Percentiles rank a stretch among this genome's conserved stretches.
Evolutionary conservation across 1,284 basidiomycete genomes (phyloP).

Genomic region (Trichosporon sp.): DNA sequence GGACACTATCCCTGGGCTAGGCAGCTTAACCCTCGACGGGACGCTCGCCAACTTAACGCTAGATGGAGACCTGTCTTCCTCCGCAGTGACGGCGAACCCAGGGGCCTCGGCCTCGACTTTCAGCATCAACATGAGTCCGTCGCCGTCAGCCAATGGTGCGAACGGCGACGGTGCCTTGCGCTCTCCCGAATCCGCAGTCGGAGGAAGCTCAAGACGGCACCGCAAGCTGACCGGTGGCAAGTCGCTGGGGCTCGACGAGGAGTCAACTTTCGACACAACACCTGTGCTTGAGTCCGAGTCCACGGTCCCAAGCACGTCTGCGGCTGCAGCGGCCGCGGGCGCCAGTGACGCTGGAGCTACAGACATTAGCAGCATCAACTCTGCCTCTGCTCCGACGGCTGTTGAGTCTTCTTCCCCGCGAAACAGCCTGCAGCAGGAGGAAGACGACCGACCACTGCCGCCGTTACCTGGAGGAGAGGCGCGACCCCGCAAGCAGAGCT

Average conservation of each 20-base stretch:
- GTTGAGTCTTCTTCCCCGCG: background rate
- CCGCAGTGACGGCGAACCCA: background rate
- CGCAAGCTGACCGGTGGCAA: conserved; percentile 7
- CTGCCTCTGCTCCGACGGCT: background rate
- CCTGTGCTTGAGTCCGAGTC: background rate
- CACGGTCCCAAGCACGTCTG: background rate
- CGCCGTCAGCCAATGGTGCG: background rate
- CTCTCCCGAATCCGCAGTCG: conserved; percentile 5
- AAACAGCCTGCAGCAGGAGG: background rate
- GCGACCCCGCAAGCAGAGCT: background rate
- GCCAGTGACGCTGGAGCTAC: background rate
- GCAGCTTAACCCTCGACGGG: conserved; percentile 3
- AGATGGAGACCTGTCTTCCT: background rate
- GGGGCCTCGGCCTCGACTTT: background rate
- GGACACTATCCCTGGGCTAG: background rate
- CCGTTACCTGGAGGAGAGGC: conserved; percentile 17
- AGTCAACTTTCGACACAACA: conserved; percentile 19
- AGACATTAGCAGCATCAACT: background rate
- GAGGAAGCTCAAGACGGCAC: background rate
- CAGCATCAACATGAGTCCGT: background rate
- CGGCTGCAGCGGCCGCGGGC: background rate
- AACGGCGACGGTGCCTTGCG: conserved; percentile 10
- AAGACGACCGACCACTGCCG: conserved; percentile 21
- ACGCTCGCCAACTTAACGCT: background rate
- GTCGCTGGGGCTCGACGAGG: conserved; percentile 30